Evolutionary conservation across 805 yeast species (phyloP), one percentile per base, ranked within the genome.

Genomic region (Candida maris): DNA sequence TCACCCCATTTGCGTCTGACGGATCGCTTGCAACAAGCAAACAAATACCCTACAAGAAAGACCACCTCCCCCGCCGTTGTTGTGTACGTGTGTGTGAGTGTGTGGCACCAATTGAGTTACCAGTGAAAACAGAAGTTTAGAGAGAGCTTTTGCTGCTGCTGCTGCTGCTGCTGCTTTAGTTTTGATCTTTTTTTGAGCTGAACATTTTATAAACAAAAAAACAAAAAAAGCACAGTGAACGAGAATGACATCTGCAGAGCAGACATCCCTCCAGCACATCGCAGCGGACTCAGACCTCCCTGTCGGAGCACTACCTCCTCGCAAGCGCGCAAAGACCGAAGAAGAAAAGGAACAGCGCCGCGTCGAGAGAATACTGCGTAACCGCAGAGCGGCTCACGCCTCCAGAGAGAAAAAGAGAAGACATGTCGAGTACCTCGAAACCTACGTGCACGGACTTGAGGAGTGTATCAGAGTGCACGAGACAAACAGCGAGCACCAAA

Each of bases 291-390:
- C 46, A 5, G 43, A 42, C 8, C 41, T 41, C 31, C 40, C 50
- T 20, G 22, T 44, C 16, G 57, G 54, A 18, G 40, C 48, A 17
- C 68, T 91, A 41, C 96, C 97, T 20, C 97, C 97, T 36, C 77
- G 97, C 47, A 93, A 93, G 69, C 78, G 97, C 51, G 97, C 98
- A 5, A 87, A 85, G 71, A 93, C 98, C 27, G 77, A 85, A 49
- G 96, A 89, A 64, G 97, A 91, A 66, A 93, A 91, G 67, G 97
- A 93, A 62, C 97, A 91, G 66, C 81, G 97, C 48, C 76, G 96
- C 31, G 79, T 89, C 37, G 97, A 93, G 64, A 72, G 98, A 34
- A 89, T 93, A 34, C 70, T 91, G 52, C 76, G 98, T 59, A 91
- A 91, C 64, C 77, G 97, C 56, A 83, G 91, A 58, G 97, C 97